Conservation (phyloP, 257 asterid genomes). For the Echites panduratus region DNA sequence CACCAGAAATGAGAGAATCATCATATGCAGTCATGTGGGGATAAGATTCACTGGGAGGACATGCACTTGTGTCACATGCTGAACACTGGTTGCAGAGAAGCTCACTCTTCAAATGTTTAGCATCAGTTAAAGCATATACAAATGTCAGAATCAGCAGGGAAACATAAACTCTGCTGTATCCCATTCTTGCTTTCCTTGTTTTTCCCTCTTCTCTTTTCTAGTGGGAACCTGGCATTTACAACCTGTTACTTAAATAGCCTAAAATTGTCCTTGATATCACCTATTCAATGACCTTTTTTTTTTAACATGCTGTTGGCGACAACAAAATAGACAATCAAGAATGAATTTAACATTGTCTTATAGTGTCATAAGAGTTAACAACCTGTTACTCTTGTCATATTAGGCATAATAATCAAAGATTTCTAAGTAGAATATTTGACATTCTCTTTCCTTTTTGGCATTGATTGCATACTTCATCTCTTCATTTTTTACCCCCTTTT, state of each 20-base stretch:
- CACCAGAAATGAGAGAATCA: constrained; percentile 46
- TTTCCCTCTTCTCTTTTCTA: not conserved
- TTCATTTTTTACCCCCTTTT: too few relatives aligned
- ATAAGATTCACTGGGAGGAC: constrained; percentile 54
- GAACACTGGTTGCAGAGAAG: constrained; percentile 50
- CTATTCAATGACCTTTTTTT: not conserved
- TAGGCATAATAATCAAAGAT: not conserved
- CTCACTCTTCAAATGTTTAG: constrained; percentile 28
- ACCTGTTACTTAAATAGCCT: not conserved
- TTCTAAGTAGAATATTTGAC: not conserved
- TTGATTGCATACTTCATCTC: too few relatives aligned
- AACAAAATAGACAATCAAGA: constrained; percentile 10
- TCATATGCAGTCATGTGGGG: constrained; percentile 68
- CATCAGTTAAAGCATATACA: constrained; percentile 16
- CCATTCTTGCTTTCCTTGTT: not conserved
- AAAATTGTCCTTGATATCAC: constrained; percentile 6
- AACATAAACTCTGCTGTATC: not conserved
- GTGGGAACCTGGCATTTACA: not conserved
- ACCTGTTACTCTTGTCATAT: not conserved
- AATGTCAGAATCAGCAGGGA: not conserved
- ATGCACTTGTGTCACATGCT: constrained; percentile 36
- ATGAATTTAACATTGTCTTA: not conserved
- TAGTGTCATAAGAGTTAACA: constrained; percentile 7
- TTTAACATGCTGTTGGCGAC: not conserved
- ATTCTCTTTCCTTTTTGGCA: not conserved